These are phyloP conservation scores for Suhomyces maxii DNA, from an alignment of 1,139 yeast species.

Conservation along the genomic window DNA sequence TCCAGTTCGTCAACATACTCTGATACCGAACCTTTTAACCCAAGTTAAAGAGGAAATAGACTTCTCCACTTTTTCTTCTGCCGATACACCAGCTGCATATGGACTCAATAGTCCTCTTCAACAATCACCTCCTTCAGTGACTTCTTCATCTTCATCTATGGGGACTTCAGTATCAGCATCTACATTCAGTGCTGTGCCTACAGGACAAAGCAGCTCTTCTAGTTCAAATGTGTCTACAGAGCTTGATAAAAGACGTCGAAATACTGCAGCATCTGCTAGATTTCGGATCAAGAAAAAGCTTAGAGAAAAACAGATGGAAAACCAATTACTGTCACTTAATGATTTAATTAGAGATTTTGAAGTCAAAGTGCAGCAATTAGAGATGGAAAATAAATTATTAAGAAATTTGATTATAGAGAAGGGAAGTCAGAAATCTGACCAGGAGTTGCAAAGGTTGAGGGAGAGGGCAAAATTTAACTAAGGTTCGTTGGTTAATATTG, in stretches of 20 bases:
- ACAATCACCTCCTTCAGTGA: constrained; percentile 6
- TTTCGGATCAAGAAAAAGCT: constrained; percentile 61
- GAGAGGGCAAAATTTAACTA: constrained; percentile 29
- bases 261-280: constrained; percentile 64
- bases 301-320: constrained; percentile 66
- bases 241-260: constrained; percentile 58
- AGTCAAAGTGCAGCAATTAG: constrained; percentile 54
- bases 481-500: not conserved
- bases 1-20: constrained; percentile 29
- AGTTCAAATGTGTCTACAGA: constrained; percentile 26
- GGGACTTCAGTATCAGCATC: constrained; percentile 8
- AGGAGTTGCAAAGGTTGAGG: constrained; percentile 39
- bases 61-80: constrained; percentile 1
- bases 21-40: constrained; percentile 6
- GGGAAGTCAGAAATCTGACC: constrained; percentile 44
- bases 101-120: constrained; percentile 12
- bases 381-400: constrained; percentile 60
- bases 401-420: constrained; percentile 74
- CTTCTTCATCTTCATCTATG: constrained; percentile 12
- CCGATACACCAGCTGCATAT: constrained; percentile 1
- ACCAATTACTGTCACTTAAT: constrained; percentile 58
- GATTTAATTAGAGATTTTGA: constrained; percentile 64
- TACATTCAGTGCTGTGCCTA: constrained; percentile 1
- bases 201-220: constrained; percentile 9
- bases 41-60: constrained; percentile 5